Evolutionary conservation across 2,329 filamentous ascomycete genomes (phyloP), one percentile per base, ranked within the genome.

Genomic region (Microsporum audouinii): DNA sequence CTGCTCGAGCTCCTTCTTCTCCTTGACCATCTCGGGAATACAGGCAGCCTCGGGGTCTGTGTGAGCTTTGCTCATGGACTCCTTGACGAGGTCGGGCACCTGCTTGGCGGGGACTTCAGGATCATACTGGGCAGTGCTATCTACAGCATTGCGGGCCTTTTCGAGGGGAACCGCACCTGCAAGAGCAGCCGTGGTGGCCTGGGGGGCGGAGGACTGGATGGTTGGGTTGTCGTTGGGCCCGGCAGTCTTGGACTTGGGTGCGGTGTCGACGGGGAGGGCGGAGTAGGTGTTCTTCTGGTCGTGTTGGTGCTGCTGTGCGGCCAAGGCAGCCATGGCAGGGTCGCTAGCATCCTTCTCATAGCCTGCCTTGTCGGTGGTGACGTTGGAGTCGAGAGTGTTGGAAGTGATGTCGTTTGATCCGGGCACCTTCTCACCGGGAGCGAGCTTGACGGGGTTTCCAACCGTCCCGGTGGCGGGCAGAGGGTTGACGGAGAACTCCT

Each of bases 391-490:
- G 69, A 96, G 82, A 58, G 90, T 86, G 72, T 88, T 88, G 43
- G 3, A 27, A 56, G 84, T 85, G 67, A 91, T 70, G 33, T 81
- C 81, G 72, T 77, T 82, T 31, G 80, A 73, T 56, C 88, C 80
- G 43, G 91, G 91, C 7, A 96, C 82, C 72, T 86, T 84, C 77
- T 95, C 88, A 68, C 91, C 91, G 2, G 91, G 88, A 29, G 82
- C 81, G 60, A 95, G 81, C 68, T 82, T 80, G 72, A 96, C 83
- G 5, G 92, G 91, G 75, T 96, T 96, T 62, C 90, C 83, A 59
- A 75, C 69, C 58, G 82, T 82, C 61, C 73, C 76, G n/a, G 81
- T 80, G 7, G 82, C 82, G 53, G 83, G 83, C 62, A 85, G 79
- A 3, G 84, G 84, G 62, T 80, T 80, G 65, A 85, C 80, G 27